Base-by-base conservation (phyloP, 2,329 filamentous ascomycete species). In the Ilyonectria destructans region DNA sequence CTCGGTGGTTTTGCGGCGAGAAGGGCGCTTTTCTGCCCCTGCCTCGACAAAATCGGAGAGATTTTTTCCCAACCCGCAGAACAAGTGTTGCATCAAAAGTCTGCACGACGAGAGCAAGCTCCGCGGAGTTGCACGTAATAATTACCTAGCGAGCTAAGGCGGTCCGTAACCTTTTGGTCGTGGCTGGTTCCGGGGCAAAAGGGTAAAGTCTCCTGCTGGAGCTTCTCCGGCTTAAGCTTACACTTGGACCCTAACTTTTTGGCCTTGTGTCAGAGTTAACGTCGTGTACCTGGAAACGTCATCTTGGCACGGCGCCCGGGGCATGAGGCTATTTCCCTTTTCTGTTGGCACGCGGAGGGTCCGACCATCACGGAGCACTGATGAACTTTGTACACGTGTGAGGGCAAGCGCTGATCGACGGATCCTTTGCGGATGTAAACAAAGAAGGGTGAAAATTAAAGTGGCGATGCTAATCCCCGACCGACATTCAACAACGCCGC, bases 211-310 rank as follows among this genome's bases (percentile, higher is more conserved):
- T 43, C 29, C 33, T 55, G 40, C 43, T 58, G 56, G 60, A 67
- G 65, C 65, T 64, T 67, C 60, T 67, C 54, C n/a, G 40, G 67
- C 72, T 75, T 75, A 75, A 75, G 73, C 73, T 75, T 75, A 75
- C 71, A 59, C 59, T 69, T 71, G 71, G 69, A 67, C 72, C 72
- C 65, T 71, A 69, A 68, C 29, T 43, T 60, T 43, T 63, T 45
- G n/a, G 37, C 37, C 13, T 15, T 55, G 23, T 56, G 49, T 58
- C 51, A 48, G 61, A 70, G 61, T 51, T 58, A 72, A 70, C 55
- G 58, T 62, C 52, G 49, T 56, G 63, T 58, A 61, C 58, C 58
- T 63, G 17, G 45, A 35, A 29, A 45, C 58, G 59, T 67, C 54
- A 58, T 51, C 12, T 40, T 49, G 52, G 31, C 52, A 15, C 31